These are phyloP conservation scores for Pichia cabralensis DNA, from an alignment of 805 yeast genomes.

Conservation along the genomic window DNA sequence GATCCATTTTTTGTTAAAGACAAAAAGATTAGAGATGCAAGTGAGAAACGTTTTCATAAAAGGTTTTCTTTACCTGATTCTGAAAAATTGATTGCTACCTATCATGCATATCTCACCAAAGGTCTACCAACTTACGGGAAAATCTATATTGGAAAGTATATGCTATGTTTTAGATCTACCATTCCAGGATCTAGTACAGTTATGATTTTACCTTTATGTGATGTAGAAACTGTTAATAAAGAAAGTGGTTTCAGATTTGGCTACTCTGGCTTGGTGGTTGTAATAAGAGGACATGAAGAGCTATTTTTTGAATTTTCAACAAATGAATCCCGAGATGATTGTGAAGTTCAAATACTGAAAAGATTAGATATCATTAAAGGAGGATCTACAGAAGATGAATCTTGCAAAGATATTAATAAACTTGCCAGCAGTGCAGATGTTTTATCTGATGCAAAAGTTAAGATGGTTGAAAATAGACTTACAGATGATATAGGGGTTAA, in stretches of 20 bases:
- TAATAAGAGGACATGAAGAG: conserved; percentile 68
- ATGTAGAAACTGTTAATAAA: conserved; percentile 57
- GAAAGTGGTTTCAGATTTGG: conserved; percentile 64
- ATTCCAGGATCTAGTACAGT: conserved; percentile 68
- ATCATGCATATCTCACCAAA: conserved; percentile 58
- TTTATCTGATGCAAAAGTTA: conserved; percentile 51
- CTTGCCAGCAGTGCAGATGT: conserved; percentile 14
- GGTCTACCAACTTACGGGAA: conserved; percentile 79
- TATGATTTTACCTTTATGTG: conserved; percentile 73
- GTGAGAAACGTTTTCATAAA: conserved; percentile 22
- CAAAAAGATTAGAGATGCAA: conserved; percentile 29
- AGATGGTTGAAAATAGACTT: conserved; percentile 58
- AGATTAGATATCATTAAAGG: conserved; percentile 37
- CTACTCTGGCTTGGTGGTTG: conserved; percentile 61
- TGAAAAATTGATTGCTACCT: conserved; percentile 52
- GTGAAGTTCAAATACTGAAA: conserved; percentile 42
- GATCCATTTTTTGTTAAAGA: conserved; percentile 42
- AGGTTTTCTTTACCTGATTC: conserved; percentile 54
- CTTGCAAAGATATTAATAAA: conserved; percentile 19
- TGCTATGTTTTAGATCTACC: conserved; percentile 72
- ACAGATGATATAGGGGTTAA: conserved; percentile 50
- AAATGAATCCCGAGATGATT: conserved; percentile 58
- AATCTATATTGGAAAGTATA: conserved; percentile 56
- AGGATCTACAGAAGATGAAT: conserved; percentile 4
- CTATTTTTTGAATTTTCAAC: conserved; percentile 69